Evolutionary conservation across 257 asterid species (phyloP).

Genomic region (Phtheirospermum japonicum): DNA sequence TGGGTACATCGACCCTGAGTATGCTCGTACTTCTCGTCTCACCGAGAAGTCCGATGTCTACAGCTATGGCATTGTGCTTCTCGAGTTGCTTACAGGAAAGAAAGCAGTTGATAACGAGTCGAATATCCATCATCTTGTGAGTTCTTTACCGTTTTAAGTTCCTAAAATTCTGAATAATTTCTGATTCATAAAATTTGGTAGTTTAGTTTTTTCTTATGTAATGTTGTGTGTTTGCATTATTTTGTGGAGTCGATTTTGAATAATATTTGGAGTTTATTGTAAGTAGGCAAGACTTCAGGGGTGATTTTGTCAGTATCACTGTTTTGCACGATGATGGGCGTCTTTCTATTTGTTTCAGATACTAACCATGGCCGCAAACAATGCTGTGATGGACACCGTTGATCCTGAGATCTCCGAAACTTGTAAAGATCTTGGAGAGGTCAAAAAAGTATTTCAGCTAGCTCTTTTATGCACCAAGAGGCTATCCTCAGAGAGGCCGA

Average conservation of each 20-base stretch:
- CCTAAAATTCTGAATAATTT: slow-evolving; percentile 1
- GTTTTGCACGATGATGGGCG: no score
- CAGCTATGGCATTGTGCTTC: slow-evolving; percentile 78
- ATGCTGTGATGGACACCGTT: slow-evolving; percentile 79
- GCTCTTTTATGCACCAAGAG: slow-evolving; percentile 81
- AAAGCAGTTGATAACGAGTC: slow-evolving; percentile 80
- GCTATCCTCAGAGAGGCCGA: slow-evolving; percentile 71
- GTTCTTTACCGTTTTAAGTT: slow-evolving; percentile 3
- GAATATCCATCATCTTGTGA: slow-evolving; percentile 75
- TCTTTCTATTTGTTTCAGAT: no score
- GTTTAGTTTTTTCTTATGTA: no score
- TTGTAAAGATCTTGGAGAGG: slow-evolving; percentile 77
- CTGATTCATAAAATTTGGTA: no score
- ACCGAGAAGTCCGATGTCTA: slow-evolving; percentile 90
- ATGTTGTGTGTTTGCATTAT: no score
- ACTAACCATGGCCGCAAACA: slow-evolving; percentile 63
- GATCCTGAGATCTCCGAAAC: slow-evolving; percentile 78
- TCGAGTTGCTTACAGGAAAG: slow-evolving; percentile 74
- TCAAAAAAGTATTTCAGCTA: slow-evolving; percentile 89
- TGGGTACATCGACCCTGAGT: slow-evolving; percentile 92
- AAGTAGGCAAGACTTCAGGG: no score
- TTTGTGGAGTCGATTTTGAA: no score
- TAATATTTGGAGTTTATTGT: no score
- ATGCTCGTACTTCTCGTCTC: slow-evolving; percentile 82
- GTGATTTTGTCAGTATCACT: no score